Percentiles rank a stretch among this genome's conserved stretches.
Conservation (phyloP, 2,329 filamentous ascomycete genomes). For the Ophiostoma montium region DNA sequence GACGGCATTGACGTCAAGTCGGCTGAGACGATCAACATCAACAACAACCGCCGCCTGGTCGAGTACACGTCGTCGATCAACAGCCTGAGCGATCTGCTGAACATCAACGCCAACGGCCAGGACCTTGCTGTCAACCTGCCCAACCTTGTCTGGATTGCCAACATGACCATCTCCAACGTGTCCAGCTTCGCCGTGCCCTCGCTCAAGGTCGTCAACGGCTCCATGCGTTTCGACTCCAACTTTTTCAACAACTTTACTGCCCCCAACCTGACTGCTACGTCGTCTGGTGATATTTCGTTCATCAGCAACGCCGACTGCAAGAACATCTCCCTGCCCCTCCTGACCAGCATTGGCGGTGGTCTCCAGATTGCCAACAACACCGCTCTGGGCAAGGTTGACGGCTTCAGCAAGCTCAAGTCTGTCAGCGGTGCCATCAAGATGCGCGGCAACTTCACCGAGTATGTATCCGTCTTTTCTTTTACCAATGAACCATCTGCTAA, state of each 20-base stretch:
- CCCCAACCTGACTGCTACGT: constrained; percentile 57
- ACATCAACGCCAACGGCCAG: constrained; percentile 67
- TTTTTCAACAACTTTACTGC: constrained; percentile 46
- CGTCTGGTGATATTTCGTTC: constrained; percentile 45
- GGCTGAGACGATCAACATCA: constrained; percentile 63
- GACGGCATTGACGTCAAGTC: constrained; percentile 65
- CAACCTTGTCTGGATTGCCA: constrained; percentile 62
- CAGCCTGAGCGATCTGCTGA: constrained; percentile 57
- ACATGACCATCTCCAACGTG: constrained; percentile 73
- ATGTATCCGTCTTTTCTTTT: constrained; percentile 27
- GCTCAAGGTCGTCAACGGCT: constrained; percentile 58
- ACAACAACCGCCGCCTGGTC: constrained; percentile 77
- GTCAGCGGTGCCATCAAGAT: constrained; percentile 74
- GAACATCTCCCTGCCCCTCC: constrained; percentile 62
- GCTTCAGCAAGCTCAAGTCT: constrained; percentile 52
- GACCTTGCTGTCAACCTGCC: constrained; percentile 59
- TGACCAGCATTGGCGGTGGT: constrained; percentile 60
- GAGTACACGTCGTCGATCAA: constrained; percentile 62
- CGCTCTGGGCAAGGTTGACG: constrained; percentile 46
- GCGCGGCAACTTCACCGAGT: constrained; percentile 72
- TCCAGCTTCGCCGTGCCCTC: constrained; percentile 59
- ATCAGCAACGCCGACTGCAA: constrained; percentile 45
- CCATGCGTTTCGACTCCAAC: constrained; percentile 76
- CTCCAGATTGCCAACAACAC: constrained; percentile 89
- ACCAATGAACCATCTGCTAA: constrained; percentile 13